Percentiles rank a stretch among this genome's conserved stretches.
phyloP scores from a whole-genome alignment of 768 basidiomycete species.

The Leccinum incarnatum region DNA sequence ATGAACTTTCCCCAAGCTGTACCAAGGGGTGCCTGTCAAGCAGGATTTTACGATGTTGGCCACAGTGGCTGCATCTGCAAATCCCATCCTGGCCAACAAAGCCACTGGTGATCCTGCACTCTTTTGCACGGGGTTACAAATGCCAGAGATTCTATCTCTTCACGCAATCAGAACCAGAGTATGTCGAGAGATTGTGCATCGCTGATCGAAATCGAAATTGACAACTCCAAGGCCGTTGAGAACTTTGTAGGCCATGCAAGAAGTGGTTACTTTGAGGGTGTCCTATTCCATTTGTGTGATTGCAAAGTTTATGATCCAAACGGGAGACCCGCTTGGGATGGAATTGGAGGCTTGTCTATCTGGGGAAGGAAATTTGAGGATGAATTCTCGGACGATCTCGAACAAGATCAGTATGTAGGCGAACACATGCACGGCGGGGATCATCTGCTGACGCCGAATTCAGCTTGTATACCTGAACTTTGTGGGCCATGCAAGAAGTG shows the following conservation, averaged over 20 bases:
- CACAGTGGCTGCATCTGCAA: slow-evolving; percentile 87
- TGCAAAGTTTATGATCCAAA: slow-evolving; percentile 98
- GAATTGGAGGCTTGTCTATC: slow-evolving; percentile 86
- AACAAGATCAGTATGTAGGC: slow-evolving; percentile 75
- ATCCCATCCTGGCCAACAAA: slow-evolving; percentile 89
- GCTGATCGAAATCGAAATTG: background rate
- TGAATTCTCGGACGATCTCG: slow-evolving; percentile 85
- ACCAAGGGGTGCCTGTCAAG: slow-evolving; percentile 93
- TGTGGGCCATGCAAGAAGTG: slow-evolving; percentile 83
- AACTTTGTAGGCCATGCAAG: slow-evolving; percentile 94
- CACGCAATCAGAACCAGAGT: slow-evolving; percentile 89
- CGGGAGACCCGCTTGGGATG: slow-evolving; percentile 90
- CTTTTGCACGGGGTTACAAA: slow-evolving; percentile 93
- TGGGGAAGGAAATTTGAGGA: slow-evolving; percentile 93
- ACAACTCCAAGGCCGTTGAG: slow-evolving; percentile 74
- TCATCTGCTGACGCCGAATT: slow-evolving; percentile 3
- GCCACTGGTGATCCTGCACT: slow-evolving; percentile 85
- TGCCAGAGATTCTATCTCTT: slow-evolving; percentile 93
- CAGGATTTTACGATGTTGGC: slow-evolving; percentile 82
- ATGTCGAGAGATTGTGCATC: slow-evolving; percentile 32
- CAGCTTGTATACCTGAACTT: slow-evolving; percentile 66
- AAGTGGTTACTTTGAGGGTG: slow-evolving; percentile 86
- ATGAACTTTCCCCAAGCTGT: too few relatives aligned
- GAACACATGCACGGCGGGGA: background rate
- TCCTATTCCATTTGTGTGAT: slow-evolving; percentile 97